Base-by-base conservation (phyloP, 2,329 filamentous ascomycete species). In the Eurotiales sp. region DNA sequence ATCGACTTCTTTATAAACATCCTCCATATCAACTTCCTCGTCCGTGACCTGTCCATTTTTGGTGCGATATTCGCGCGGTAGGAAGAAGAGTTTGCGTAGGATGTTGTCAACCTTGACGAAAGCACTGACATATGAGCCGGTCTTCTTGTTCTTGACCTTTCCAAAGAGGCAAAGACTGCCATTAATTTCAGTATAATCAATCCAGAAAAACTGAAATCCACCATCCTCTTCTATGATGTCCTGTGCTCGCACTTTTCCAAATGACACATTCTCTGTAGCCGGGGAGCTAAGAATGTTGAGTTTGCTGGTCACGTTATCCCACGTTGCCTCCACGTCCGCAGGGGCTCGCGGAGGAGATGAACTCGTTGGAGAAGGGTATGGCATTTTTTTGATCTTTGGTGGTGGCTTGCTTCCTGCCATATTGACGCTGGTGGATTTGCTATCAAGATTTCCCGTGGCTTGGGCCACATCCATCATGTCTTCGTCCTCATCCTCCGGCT, bases 41-140 rank as follows among this genome's bases (percentile, higher is more conserved):
- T 80, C 79, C 0, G 87, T 93, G 51, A 87, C 81, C 51, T 79
- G 77, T 10, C 87, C 86, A 58, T 80, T 73, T 57, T 69, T 75
- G 32, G 77, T 64, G 51, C 81, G 79, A 56, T 78, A 63, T 57
- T 90, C 78, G 39, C 93, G 86, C 5, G 93, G 93, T 34, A 99
- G 76, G 65, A 99, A 99, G 70, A 86, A 99, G 0, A 99, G 78
- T 64, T 95, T 97, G 54, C 93, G 83, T 49, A 95, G 71, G 54
- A 99, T 88, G 59, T 96, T 96, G 75, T 99, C 91, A 17, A 99
- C 77, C 69, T 97, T 97, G 68, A 96, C 82, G 63, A 99, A 97
- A 62, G 90, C 95, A 71, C 93, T 99, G 54, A 90, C 86, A 65
- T 88, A 91, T 39, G 77, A 77, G 46, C 82, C 84, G 1, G 83